Conservation (phyloP, 352 stramenopile genomes). For the Halophytophthora polymorphica region DNA sequence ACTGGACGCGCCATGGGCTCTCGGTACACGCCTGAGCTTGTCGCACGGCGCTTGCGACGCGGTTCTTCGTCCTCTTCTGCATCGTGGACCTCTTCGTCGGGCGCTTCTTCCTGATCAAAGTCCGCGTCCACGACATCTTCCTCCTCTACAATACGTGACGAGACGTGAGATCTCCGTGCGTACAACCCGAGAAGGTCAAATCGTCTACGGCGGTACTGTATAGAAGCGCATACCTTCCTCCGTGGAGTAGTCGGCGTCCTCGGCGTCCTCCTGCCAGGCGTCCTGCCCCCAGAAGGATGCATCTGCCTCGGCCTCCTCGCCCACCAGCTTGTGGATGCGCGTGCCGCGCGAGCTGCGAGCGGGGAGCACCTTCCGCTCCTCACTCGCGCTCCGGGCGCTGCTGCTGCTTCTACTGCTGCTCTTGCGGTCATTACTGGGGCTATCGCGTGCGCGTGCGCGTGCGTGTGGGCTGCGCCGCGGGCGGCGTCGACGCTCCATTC, state of each 20-base stretch:
- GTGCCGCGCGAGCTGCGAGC: constrained; percentile 60
- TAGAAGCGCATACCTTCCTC: constrained; percentile 61
- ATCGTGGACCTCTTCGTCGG: constrained; percentile 78
- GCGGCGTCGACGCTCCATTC: too few species aligned
- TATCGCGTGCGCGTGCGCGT: too few species aligned
- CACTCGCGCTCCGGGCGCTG: constrained; percentile 4
- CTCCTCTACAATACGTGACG: constrained; percentile 54
- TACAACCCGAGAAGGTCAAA: too few species aligned
- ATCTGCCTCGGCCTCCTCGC: constrained; percentile 85
- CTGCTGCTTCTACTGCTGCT: constrained; percentile 11
- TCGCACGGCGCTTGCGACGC: constrained; percentile 24
- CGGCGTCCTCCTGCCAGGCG: constrained; percentile 79
- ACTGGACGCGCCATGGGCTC: constrained; percentile 24
- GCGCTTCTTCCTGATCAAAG: constrained; percentile 82
- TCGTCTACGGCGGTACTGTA: neutral
- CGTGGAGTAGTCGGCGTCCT: constrained; percentile 86
- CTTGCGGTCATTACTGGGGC: constrained; percentile 6
- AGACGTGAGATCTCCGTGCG: neutral
- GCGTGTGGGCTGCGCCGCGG: too few species aligned
- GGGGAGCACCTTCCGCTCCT: constrained; percentile 46
- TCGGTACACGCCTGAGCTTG: constrained; percentile 27
- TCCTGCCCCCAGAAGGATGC: constrained; percentile 86
- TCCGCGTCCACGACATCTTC: constrained; percentile 87
- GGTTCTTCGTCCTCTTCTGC: constrained; percentile 47
- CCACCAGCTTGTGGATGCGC: constrained; percentile 82